Conservation (phyloP, 2,329 filamentous ascomycete species). For the Sphaerulina vaccinii region DNA sequence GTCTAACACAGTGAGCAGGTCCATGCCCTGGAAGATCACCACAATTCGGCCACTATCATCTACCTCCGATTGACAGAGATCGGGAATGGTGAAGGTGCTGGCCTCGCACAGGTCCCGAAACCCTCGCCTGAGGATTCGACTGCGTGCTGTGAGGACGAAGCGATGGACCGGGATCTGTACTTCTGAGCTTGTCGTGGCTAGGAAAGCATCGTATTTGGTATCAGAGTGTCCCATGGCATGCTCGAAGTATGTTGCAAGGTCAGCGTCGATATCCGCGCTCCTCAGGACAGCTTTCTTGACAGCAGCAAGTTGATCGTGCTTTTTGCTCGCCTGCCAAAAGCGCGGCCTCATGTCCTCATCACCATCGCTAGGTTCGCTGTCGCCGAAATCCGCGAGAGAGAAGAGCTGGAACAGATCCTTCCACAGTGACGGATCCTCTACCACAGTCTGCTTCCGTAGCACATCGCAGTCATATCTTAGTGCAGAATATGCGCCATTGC, state of each 20-base stretch:
- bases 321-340: slow-evolving; percentile 51
- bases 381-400: slow-evolving; percentile 60
- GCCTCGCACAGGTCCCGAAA: slow-evolving; percentile 58
- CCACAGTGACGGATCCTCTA: slow-evolving; percentile 69
- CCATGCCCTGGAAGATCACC: slow-evolving; percentile 67
- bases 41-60: slow-evolving; percentile 53
- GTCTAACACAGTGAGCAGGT: slow-evolving; percentile 77
- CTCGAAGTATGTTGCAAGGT: slow-evolving; percentile 56
- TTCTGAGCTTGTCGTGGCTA: slow-evolving; percentile 61
- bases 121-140: slow-evolving; percentile 63
- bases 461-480: slow-evolving; percentile 82
- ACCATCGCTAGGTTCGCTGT: slow-evolving; percentile 33
- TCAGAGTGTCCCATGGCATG: slow-evolving; percentile 39
- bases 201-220: slow-evolving; percentile 44
- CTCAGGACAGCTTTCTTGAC: slow-evolving; percentile 60
- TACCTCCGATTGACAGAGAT: slow-evolving; percentile 59
- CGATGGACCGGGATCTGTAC: slow-evolving; percentile 76
- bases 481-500: slow-evolving; percentile 85
- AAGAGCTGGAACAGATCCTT: slow-evolving; percentile 69
- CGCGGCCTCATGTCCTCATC: slow-evolving; percentile 47
- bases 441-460: slow-evolving; percentile 67
- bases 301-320: slow-evolving; percentile 48
- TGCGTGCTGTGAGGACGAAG: slow-evolving; percentile 76
- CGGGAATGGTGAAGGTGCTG: slow-evolving; percentile 58
- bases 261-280: slow-evolving; percentile 65